Evolutionary conservation across 257 asterid genomes (phyloP).

Genomic region (Avicennia marina): DNA sequence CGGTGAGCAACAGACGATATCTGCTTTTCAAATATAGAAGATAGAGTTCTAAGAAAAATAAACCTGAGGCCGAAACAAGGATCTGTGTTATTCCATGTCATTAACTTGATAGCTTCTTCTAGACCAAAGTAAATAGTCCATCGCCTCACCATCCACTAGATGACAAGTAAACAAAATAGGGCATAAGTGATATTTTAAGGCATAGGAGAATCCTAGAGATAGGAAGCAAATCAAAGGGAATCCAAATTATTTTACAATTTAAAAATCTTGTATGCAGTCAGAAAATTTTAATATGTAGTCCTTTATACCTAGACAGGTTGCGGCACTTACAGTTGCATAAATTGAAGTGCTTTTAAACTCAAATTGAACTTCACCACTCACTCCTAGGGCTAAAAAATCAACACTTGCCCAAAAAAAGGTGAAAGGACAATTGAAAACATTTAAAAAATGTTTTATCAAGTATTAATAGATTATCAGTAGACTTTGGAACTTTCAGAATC

Average conservation of each 20-base stretch:
- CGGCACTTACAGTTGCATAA: too few relatives aligned
- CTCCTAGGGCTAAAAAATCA: too few relatives aligned
- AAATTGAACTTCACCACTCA: too few relatives aligned
- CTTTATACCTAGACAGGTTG: too few relatives aligned
- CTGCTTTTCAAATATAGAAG: constrained; percentile 7
- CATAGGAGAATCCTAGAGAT: constrained; percentile 7
- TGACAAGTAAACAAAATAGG: constrained; percentile 12
- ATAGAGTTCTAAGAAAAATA: constrained; percentile 6
- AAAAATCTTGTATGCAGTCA: too few relatives aligned
- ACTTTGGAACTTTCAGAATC: background rate
- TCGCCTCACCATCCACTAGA: constrained; percentile 97
- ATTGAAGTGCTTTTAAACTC: too few relatives aligned
- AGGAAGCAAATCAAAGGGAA: constrained; percentile 7
- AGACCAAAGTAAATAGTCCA: constrained; percentile 70
- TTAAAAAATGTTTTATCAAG: too few relatives aligned
- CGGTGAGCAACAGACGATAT: constrained; percentile 20
- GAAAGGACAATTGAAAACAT: too few relatives aligned
- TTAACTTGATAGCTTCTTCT: constrained; percentile 67
- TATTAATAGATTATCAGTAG: constrained; percentile 1
- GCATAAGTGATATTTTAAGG: constrained; percentile 16
- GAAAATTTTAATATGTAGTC: too few relatives aligned
- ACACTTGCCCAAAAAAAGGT: too few relatives aligned
- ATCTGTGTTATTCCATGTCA: constrained; percentile 80
- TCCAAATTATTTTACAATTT: background rate
- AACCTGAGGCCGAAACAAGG: constrained; percentile 87